phyloP scores from a whole-genome alignment of 108 stramenopile genomes.

The Cyclotella baltica region DNA sequence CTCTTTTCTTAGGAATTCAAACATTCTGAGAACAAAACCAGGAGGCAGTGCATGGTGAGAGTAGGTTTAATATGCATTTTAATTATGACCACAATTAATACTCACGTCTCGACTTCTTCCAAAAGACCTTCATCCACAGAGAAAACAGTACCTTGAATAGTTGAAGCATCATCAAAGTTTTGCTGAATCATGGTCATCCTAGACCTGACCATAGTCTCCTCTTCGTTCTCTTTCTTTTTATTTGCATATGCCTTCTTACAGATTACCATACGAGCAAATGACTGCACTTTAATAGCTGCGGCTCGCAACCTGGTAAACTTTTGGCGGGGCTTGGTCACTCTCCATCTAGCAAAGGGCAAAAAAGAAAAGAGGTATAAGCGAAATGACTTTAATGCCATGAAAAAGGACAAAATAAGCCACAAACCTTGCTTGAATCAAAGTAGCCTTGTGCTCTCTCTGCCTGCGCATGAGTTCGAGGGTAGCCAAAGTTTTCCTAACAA shows the following conservation, averaged over 20 bases:
- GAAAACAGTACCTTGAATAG: conserved; percentile 46
- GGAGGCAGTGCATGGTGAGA: background rate
- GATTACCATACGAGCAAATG: conserved; percentile 32
- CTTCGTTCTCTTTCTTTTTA: conserved; percentile 44
- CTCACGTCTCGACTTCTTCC: conserved; percentile 60
- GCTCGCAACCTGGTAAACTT: conserved; percentile 21
- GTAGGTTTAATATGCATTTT: no score
- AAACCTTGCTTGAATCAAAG: conserved; percentile 74
- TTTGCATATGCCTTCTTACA: conserved; percentile 18
- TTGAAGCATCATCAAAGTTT: conserved; percentile 54
- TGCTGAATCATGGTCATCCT: conserved; percentile 58
- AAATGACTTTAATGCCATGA: background rate
- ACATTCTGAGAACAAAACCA: conserved; percentile 42
- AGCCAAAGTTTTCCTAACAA: conserved; percentile 63
- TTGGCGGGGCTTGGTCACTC: conserved; percentile 40
- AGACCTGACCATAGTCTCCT: conserved; percentile 28
- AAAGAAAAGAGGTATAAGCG: background rate
- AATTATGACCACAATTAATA: no score
- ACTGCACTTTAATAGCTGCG: conserved; percentile 37
- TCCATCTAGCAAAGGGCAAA: conserved; percentile 46
- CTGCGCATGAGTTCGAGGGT: conserved; percentile 46
- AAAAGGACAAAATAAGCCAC: background rate
- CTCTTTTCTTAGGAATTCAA: conserved; percentile 62
- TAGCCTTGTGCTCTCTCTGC: conserved; percentile 56
- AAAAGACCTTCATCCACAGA: conserved; percentile 58